Evolutionary conservation across 1,284 basidiomycete species (phyloP).

Genomic region (Fereydounia khargensis): DNA sequence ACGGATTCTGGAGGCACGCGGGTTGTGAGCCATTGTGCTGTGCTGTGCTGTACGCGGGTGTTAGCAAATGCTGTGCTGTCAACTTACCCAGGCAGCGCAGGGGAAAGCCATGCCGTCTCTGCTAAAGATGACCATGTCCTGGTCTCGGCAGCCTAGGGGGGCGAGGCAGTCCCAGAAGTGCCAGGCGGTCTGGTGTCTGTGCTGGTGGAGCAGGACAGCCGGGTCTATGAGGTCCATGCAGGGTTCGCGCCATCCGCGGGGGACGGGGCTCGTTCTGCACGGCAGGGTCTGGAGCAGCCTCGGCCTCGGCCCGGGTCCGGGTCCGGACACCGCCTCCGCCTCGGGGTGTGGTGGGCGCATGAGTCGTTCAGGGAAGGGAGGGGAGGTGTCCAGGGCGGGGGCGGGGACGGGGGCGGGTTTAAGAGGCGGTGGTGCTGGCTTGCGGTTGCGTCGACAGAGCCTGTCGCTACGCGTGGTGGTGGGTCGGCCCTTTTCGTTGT

Average conservation of each 20-base stretch:
- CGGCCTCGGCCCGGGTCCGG: no score
- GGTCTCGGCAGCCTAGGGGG: slow-evolving; percentile 25
- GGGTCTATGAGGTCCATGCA: slow-evolving; percentile 21
- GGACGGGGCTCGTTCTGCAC: no score
- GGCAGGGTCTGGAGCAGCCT: no score
- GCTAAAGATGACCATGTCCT: slow-evolving; percentile 25
- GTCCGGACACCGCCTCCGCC: no score
- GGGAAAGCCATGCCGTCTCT: slow-evolving; percentile 25
- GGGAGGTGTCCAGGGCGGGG: no score
- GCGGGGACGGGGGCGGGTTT: no score
- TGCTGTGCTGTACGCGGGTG: not conserved
- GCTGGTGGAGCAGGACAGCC: slow-evolving; percentile 6
- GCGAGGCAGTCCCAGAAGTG: slow-evolving; percentile 36
- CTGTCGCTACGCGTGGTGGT: no score
- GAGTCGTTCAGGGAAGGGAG: no score
- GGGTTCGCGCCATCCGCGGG: slow-evolving; percentile 14
- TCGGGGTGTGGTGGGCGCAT: no score
- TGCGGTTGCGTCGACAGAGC: no score
- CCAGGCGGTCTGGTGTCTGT: slow-evolving; percentile 23
- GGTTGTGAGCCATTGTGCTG: not conserved
- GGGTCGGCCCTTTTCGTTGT: no score
- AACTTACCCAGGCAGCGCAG: slow-evolving; percentile 18
- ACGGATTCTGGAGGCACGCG: slow-evolving; percentile 9
- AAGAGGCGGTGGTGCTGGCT: no score
- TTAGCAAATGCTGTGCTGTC: not conserved